Percentiles rank a stretch among this genome's conserved stretches.
Conservation (phyloP, 257 asterid species). For the Solanum virginianum region DNA sequence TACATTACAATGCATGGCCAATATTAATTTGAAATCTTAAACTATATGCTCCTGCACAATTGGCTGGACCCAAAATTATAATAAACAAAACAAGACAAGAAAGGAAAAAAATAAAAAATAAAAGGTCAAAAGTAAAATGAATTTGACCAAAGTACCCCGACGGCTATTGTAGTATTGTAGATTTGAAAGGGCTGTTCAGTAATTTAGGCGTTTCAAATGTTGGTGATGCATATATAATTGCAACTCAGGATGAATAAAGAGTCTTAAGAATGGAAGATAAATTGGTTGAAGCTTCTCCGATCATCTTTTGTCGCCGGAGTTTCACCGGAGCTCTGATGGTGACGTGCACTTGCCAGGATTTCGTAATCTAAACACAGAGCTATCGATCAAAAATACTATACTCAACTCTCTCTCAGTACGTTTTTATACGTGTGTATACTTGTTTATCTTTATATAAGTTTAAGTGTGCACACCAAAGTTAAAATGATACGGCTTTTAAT, state of each 20-base stretch:
- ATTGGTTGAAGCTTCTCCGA: constrained; percentile 1
- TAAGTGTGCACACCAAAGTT: no score
- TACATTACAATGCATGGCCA: constrained; percentile 6
- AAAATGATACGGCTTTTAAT: background rate
- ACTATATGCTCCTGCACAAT: background rate
- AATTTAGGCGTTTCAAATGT: background rate
- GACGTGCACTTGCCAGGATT: constrained; percentile 1
- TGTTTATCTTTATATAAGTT: no score
- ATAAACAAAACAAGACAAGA: background rate
- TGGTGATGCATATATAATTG: constrained; percentile 4
- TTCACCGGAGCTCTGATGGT: constrained; percentile 10
- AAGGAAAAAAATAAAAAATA: background rate
- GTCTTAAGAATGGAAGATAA: constrained; percentile 11
- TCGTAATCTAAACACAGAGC: background rate
- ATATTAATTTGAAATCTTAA: constrained; percentile 1
- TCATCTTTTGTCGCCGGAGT: constrained; percentile 13
- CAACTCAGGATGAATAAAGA: background rate
- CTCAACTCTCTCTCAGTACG: background rate
- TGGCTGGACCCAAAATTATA: background rate
- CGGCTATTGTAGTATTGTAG: background rate
- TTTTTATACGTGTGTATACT: background rate
- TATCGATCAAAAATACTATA: background rate
- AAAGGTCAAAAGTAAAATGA: background rate
- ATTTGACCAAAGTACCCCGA: background rate
- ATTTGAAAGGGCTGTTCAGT: background rate